A percentile compares a stretch with the other conserved stretches of the same genome.
Conservation (phyloP, 1,139 yeast genomes). For the Saccharomyces hybrid region DNA sequence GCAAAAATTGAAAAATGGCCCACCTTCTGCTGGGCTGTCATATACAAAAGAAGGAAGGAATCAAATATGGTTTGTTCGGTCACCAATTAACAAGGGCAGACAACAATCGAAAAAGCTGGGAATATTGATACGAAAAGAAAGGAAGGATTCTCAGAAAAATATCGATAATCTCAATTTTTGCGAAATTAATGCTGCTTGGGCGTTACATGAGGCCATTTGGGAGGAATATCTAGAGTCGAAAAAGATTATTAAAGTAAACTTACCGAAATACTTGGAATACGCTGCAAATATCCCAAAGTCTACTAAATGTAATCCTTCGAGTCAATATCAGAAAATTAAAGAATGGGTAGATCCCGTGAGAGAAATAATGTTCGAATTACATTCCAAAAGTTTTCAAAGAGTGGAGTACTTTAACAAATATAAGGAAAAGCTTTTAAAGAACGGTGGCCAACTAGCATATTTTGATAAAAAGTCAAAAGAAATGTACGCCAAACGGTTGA, state of each 20-base stretch:
- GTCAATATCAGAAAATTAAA: conserved; percentile 1
- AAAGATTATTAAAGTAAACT: not conserved
- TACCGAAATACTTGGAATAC: not conserved
- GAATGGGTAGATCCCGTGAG: conserved; percentile 21
- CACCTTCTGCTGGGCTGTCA: conserved; percentile 19
- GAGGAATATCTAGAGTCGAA: conserved; percentile 19
- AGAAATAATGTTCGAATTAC: conserved; percentile 9
- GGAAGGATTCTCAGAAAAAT: conserved; percentile 16
- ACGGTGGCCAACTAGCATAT: conserved; percentile 14
- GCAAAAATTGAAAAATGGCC: conserved; percentile 19
- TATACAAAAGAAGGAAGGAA: conserved; percentile 24
- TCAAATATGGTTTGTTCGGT: conserved; percentile 28
- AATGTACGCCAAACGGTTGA: conserved; percentile 15
- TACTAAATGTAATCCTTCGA: not conserved
- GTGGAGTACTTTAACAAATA: conserved; percentile 11
- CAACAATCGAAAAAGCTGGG: conserved; percentile 25
- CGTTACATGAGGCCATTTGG: conserved; percentile 30
- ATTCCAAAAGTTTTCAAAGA: conserved; percentile 7
- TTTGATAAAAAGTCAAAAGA: conserved; percentile 12
- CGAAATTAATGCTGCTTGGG: conserved; percentile 20
- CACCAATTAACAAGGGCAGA: conserved; percentile 23
- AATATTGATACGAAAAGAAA: conserved; percentile 16
- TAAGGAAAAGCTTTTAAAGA: conserved; percentile 10
- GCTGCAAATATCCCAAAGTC: not conserved
- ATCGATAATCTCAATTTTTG: conserved; percentile 15